These are phyloP conservation scores for Parathielavia hyrcaniae DNA, from an alignment of 495 filamentous ascomycete species.

Conservation along the genomic window DNA sequence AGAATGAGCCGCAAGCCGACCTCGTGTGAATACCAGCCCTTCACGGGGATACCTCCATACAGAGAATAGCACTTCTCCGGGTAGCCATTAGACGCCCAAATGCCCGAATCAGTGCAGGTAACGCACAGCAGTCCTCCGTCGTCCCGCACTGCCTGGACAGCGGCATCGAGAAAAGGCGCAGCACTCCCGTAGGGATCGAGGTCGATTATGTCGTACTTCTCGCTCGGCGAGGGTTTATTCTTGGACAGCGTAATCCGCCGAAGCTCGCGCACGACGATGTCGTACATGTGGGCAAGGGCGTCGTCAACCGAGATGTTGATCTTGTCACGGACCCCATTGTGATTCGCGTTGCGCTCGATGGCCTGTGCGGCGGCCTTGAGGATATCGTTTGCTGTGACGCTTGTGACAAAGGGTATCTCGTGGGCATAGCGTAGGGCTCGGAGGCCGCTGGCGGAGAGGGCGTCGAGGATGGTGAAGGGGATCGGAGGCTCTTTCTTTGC, in stretches of 20 bases:
- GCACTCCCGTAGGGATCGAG: constrained; percentile 94
- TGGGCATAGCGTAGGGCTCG: constrained; percentile 87
- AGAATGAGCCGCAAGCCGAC: constrained; percentile 81
- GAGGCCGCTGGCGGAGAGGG: constrained; percentile 88
- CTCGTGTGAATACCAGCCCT: constrained; percentile 80
- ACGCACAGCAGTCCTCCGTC: constrained; percentile 85
- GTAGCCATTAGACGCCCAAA: constrained; percentile 90
- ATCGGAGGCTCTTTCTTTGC: constrained; percentile 20
- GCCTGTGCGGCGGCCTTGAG: constrained; percentile 68
- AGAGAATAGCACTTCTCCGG: constrained; percentile 85
- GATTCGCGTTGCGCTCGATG: constrained; percentile 73
- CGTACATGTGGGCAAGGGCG: constrained; percentile 88
- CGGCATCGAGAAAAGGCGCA: constrained; percentile 82
- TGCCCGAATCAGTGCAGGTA: constrained; percentile 90
- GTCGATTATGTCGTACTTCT: constrained; percentile 86
- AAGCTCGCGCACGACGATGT: constrained; percentile 42
- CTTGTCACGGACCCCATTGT: constrained; percentile 66
- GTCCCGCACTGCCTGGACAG: constrained; percentile 74
- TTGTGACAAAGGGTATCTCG: constrained; percentile 77
- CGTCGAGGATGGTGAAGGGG: constrained; percentile 80
- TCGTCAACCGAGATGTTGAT: constrained; percentile 70
- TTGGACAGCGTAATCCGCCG: constrained; percentile 25
- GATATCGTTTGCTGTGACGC: constrained; percentile 84
- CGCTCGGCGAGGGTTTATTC: constrained; percentile 27
- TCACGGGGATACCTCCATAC: constrained; percentile 83